Evolutionary conservation across 768 basidiomycete species (phyloP).

Genomic region (Russula griseocarnosa): DNA sequence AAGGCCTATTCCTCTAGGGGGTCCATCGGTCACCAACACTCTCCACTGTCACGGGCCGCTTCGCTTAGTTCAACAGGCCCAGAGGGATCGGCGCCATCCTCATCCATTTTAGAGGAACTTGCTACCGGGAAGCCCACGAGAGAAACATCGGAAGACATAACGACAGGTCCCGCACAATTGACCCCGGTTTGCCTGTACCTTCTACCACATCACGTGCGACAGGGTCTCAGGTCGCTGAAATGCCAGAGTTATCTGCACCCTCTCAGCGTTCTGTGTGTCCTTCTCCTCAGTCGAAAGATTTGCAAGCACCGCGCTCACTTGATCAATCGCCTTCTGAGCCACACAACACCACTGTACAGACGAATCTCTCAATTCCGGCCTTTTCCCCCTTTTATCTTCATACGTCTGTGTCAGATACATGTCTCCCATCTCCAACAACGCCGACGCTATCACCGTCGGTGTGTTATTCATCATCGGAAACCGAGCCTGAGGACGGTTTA

Average conservation of each 20-base stretch:
- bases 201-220: neutral
- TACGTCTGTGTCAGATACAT: neutral
- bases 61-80: neutral
- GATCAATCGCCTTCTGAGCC: neutral
- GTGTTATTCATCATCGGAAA: conserved; percentile 20
- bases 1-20: neutral
- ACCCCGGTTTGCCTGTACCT: neutral
- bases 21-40: neutral
- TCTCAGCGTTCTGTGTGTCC: neutral
- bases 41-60: neutral
- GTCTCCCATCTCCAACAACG: conserved; percentile 12
- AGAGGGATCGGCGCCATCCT: neutral
- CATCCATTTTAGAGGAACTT: neutral
- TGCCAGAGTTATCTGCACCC: neutral
- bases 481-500: conserved; percentile 9
- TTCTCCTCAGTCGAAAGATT: neutral
- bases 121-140: neutral
- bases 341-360: neutral
- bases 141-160: neutral
- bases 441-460: conserved; percentile 19
- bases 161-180: neutral
- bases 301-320: neutral
- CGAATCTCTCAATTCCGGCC: neutral
- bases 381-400: neutral
- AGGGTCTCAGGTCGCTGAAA: neutral